Conservation (phyloP, 345 rosid species). For the Eucalyptus globulus region DNA sequence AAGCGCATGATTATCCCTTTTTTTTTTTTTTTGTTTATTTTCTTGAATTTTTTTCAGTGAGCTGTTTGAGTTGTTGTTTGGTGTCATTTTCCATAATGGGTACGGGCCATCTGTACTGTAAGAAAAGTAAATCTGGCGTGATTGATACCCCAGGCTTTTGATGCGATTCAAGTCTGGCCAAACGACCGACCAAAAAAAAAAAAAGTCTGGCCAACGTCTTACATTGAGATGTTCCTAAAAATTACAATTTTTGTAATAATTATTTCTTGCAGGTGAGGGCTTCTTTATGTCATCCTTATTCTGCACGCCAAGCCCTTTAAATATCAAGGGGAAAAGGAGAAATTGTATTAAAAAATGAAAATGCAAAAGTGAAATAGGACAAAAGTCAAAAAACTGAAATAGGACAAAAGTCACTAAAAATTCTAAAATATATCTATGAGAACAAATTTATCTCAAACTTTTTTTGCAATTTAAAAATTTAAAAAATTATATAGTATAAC, state of each 20-base stretch:
- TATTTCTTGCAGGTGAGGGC: background rate
- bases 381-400: background rate
- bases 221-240: background rate
- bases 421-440: too few species aligned
- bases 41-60: background rate
- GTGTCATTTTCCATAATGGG: background rate
- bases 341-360: background rate
- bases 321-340: background rate
- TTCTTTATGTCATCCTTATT: background rate
- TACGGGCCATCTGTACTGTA: background rate
- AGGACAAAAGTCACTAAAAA: background rate
- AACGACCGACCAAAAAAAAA: too few species aligned
- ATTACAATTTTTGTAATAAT: background rate
- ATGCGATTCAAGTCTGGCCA: background rate
- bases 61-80: background rate
- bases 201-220: background rate
- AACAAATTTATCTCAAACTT: rapidly evolving
- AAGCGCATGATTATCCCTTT: background rate
- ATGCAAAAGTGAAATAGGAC: background rate
- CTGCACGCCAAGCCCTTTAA: background rate
- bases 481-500: too few species aligned
- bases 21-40: background rate
- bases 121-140: background rate
- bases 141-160: background rate
- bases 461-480: rapidly evolving